Conservation (phyloP, 352 stramenopile species). For the Pythium apleroticum region DNA sequence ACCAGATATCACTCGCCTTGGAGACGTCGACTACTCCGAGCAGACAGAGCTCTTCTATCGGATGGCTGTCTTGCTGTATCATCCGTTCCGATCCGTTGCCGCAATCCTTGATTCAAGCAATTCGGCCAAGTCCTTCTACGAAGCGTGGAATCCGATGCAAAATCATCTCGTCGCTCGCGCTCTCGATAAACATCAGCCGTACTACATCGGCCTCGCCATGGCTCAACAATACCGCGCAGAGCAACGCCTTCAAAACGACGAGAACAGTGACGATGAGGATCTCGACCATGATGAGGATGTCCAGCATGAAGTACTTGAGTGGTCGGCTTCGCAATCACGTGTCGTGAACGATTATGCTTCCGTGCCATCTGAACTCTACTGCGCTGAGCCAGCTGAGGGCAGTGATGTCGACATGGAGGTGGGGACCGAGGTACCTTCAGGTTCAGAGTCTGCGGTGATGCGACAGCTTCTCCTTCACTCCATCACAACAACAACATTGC, state of each 20-base stretch:
- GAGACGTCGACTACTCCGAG: slow-evolving; percentile 15
- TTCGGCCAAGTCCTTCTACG: slow-evolving; percentile 5
- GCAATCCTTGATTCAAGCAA: slow-evolving; percentile 6
- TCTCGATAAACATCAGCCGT: neutral
- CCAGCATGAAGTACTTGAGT: neutral
- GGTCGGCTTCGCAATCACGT: neutral
- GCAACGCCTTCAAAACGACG: neutral
- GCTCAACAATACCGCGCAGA: neutral
- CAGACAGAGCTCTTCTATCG: slow-evolving; percentile 27
- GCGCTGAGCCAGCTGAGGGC: too few species aligned
- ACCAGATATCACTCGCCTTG: slow-evolving; percentile 13
- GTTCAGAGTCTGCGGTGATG: too few species aligned
- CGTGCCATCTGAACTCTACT: neutral
- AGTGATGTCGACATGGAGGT: neutral
- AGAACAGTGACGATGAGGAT: neutral
- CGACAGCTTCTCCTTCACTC: neutral
- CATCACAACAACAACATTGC: neutral
- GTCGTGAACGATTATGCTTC: neutral
- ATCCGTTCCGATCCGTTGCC: slow-evolving; percentile 27
- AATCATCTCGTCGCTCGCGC: neutral
- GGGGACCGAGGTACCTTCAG: too few species aligned
- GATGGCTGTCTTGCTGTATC: slow-evolving; percentile 18
- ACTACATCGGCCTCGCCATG: neutral
- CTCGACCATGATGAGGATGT: slow-evolving; percentile 6
- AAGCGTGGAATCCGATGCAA: neutral